These are phyloP conservation scores for Sicyos edulis DNA, from an alignment of 306 rosid genomes.

Conservation along the genomic window DNA sequence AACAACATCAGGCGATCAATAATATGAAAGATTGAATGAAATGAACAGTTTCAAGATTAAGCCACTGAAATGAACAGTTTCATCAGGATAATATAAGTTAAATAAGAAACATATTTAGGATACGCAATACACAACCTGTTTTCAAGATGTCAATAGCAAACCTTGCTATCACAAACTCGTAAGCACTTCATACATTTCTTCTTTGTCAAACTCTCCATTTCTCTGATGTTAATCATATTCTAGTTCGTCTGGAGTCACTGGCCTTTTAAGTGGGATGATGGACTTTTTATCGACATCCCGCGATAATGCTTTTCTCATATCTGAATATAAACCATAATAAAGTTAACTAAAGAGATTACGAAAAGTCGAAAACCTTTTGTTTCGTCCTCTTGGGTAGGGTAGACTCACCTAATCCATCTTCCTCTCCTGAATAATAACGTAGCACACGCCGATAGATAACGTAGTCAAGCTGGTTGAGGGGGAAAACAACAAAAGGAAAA, in stretches of 20 bases:
- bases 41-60: conserved; percentile 1
- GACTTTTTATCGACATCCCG: conserved; percentile 92
- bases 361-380: background rate
- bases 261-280: conserved; percentile 85
- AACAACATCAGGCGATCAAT: conserved; percentile 4
- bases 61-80: background rate
- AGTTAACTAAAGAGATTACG: conserved; percentile 2
- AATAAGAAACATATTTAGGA: background rate
- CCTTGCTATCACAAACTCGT: background rate
- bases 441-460: conserved; percentile 93
- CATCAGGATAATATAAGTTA: background rate
- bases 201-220: conserved; percentile 4
- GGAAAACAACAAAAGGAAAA: conserved; percentile 16
- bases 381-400: background rate
- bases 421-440: conserved; percentile 93
- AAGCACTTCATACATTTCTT: background rate
- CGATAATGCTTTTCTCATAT: conserved; percentile 97
- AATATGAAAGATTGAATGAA: background rate
- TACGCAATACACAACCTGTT: background rate
- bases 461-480: conserved; percentile 68
- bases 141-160: background rate
- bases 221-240: conserved; percentile 59
- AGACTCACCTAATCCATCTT: conserved; percentile 82
- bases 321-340: conserved; percentile 38
- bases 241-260: conserved; percentile 91